A percentile compares a stretch with the other conserved stretches of the same genome.
Conservation (phyloP, 495 filamentous ascomycete genomes). For the Aspergillus diversus region DNA sequence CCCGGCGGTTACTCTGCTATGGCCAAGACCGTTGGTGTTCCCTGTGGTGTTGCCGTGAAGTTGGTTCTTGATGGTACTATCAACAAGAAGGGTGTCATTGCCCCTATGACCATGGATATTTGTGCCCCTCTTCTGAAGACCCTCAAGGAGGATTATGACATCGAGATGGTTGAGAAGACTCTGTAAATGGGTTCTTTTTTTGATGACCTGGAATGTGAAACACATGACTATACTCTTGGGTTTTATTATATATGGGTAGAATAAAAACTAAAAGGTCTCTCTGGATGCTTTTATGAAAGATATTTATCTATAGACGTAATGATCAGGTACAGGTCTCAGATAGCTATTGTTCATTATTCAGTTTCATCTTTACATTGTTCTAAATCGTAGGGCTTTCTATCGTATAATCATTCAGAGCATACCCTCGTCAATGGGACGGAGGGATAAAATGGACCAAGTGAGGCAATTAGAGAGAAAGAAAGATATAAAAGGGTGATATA, state of each 20-base stretch:
- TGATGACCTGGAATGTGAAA: slow-evolving; percentile 9
- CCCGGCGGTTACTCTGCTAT: slow-evolving; percentile 84
- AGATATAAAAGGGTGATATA: background rate
- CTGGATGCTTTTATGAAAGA: background rate
- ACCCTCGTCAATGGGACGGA: slow-evolving; percentile 12
- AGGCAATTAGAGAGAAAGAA: slow-evolving; percentile 2
- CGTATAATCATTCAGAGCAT: slow-evolving; percentile 29
- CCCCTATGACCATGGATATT: slow-evolving; percentile 77
- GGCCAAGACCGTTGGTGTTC: slow-evolving; percentile 82
- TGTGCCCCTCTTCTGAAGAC: slow-evolving; percentile 67
- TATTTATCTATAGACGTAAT: slow-evolving; percentile 12
- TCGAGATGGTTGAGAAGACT: slow-evolving; percentile 49
- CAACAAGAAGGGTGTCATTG: slow-evolving; percentile 74
- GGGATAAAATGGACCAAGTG: slow-evolving; percentile 10
- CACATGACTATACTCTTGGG: slow-evolving; percentile 21
- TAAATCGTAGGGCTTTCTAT: slow-evolving; percentile 28
- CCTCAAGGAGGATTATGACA: slow-evolving; percentile 67
- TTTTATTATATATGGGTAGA: slow-evolving; percentile 1
- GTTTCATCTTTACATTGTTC: slow-evolving; percentile 23
- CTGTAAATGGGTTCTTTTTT: slow-evolving; percentile 29
- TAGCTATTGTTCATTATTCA: slow-evolving; percentile 14
- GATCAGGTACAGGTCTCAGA: background rate
- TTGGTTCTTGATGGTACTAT: slow-evolving; percentile 85
- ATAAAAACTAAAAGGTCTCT: background rate
- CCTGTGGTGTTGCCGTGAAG: slow-evolving; percentile 66